phyloP scores from a whole-genome alignment of 352 stramenopile genomes.

The Phytophthora tentaculata region DNA sequence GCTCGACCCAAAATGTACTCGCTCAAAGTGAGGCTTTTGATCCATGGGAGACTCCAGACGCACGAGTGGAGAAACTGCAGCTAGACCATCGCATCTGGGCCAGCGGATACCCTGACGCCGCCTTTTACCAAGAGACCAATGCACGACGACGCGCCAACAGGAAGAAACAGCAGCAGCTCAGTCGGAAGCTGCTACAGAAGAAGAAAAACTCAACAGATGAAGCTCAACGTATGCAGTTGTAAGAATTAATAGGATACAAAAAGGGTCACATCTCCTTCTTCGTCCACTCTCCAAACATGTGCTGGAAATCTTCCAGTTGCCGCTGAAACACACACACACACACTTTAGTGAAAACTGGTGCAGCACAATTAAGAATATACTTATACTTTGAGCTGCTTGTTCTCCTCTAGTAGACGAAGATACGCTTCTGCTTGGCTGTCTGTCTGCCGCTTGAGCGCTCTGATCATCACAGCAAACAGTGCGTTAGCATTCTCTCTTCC shows the following conservation, averaged over 20 bases:
- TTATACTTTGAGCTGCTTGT: conserved; percentile 77
- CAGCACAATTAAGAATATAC: no score
- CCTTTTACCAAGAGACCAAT: conserved; percentile 51
- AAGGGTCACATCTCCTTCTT: conserved; percentile 79
- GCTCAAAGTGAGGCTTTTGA: conserved; percentile 37
- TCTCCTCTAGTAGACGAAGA: conserved; percentile 77
- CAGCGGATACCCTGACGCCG: conserved; percentile 54
- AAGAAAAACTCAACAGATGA: conserved; percentile 15
- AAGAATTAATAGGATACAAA: background rate
- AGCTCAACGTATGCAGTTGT: background rate
- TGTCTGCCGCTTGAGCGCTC: conserved; percentile 72
- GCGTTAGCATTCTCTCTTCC: background rate
- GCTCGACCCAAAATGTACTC: conserved; percentile 37
- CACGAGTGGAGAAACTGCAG: conserved; percentile 47
- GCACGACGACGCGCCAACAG: conserved; percentile 31
- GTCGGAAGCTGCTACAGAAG: conserved; percentile 32
- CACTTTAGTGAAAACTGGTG: background rate
- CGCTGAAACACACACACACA: conserved; percentile 32
- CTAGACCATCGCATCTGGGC: conserved; percentile 48
- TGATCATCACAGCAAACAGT: conserved; percentile 21
- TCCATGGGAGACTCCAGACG: conserved; percentile 52
- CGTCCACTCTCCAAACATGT: conserved; percentile 84
- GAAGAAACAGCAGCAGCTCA: conserved; percentile 39
- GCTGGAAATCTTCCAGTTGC: conserved; percentile 80
- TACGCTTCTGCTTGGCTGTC: conserved; percentile 76